Evolutionary conservation across 495 filamentous ascomycete species (phyloP).

Genomic region (Baudoinia panamericana): DNA sequence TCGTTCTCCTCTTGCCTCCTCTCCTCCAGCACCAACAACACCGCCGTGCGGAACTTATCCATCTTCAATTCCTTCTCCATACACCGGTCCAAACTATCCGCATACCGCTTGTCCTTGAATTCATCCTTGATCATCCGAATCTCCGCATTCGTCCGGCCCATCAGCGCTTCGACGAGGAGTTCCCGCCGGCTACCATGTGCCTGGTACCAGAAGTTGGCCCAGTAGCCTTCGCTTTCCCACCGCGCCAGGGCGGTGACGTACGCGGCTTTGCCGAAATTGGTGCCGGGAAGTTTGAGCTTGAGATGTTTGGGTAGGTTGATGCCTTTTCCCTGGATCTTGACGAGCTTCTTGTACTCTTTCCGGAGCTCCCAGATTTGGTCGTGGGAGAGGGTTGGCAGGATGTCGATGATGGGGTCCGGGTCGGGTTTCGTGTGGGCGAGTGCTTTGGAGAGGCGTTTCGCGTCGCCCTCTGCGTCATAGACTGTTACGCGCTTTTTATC

Average conservation of each 20-base stretch:
- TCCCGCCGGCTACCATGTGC: slow-evolving; percentile 38
- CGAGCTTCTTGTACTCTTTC: slow-evolving; percentile 76
- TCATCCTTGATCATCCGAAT: slow-evolving; percentile 84
- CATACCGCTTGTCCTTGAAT: slow-evolving; percentile 85
- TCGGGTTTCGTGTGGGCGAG: slow-evolving; percentile 55
- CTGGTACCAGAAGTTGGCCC: slow-evolving; percentile 98
- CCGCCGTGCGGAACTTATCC: slow-evolving; percentile 80
- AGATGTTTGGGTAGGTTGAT: slow-evolving; percentile 97
- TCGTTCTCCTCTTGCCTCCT: slow-evolving; percentile 65
- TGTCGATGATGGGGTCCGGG: slow-evolving; percentile 58
- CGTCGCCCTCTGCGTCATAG: slow-evolving; percentile 72
- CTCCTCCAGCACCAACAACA: slow-evolving; percentile 75
- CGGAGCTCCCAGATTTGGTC: slow-evolving; percentile 77
- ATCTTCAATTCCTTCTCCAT: slow-evolving; percentile 86
- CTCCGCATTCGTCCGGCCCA: slow-evolving; percentile 77
- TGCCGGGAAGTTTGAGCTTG: slow-evolving; percentile 55
- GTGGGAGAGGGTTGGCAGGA: slow-evolving; percentile 69
- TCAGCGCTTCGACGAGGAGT: slow-evolving; percentile 80
- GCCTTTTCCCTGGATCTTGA: slow-evolving; percentile 52
- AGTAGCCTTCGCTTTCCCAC: slow-evolving; percentile 92
- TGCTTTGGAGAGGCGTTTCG: slow-evolving; percentile 57
- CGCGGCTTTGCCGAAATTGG: slow-evolving; percentile 80
- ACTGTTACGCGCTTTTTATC: slow-evolving; percentile 43
- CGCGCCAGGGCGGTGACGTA: slow-evolving; percentile 82
- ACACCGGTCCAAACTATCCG: slow-evolving; percentile 65